Base-by-base conservation (phyloP, 2,329 filamentous ascomycete species). In the Cladosporium sp. region DNA sequence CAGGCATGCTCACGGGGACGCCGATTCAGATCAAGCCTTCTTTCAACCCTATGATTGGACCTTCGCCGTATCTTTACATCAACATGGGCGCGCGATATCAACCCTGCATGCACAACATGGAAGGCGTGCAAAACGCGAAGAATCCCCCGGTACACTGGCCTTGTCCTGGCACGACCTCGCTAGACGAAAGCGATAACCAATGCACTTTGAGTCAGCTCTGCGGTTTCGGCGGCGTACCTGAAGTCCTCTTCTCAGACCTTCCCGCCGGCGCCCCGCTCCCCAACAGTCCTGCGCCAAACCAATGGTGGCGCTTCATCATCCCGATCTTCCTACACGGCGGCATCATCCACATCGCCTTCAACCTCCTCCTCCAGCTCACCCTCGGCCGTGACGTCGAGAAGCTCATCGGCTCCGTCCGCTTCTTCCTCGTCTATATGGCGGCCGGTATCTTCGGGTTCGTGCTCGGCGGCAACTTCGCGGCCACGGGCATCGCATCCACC, bases 31-130 rank as follows among this genome's bases (percentile, higher is more conserved):
- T 84, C 49, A 81, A 92, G 52, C 93, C 93, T 1, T 79, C 78
- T 13, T 95, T 98, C 74, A 98, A 97, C 72, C 87, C 88, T 54
- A 95, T 98, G 89, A 95, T 98, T 65, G 93, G 93, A 0, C 93
- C 93, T 1, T 95, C 91, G 4, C 81, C 85, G 1, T 89, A 89
- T 61, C 83, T 97, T 19, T 82, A 95, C 63, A 95, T 97, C 74
- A 95, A 95, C 70, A 95, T 98, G 89, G 93, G 93, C 54, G 89
- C 91, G 38, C 85, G 93, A 56, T 98, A 88, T 67, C 82, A 87
- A 3, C 89, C 91, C 6, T 98, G 93, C 71, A 98, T 98, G 93
- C 91, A 92, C 74, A 89, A 87, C 61, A 79, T 87, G 58, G 68
- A 80, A 41, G 79, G 77, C 43, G 76, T 91, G 34, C 68, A 70